A percentile compares a stretch with the other conserved stretches of the same genome.
Evolutionary conservation across 2,329 filamentous ascomycete species (phyloP).

Genomic region (Tolypocladium tundrense): DNA sequence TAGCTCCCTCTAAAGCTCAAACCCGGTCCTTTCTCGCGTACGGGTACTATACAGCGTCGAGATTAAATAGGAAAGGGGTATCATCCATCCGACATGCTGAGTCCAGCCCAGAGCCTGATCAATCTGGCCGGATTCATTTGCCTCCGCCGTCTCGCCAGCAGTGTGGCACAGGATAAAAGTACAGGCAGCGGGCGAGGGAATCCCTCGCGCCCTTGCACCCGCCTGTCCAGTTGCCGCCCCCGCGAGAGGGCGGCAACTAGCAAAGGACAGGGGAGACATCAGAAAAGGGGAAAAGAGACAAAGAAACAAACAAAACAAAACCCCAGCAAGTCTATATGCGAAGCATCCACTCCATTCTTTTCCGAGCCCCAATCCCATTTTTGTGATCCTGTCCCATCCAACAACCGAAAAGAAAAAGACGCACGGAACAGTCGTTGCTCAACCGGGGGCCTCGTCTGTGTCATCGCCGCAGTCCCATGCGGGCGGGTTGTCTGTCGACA

Average conservation of each 20-base stretch:
- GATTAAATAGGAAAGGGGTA: slow-evolving; percentile 14
- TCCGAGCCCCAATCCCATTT: slow-evolving; percentile 1
- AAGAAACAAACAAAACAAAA: neutral
- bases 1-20: neutral
- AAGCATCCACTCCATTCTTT: slow-evolving; percentile 4
- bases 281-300: neutral
- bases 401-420: slow-evolving; percentile 3
- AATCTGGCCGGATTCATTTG: slow-evolving; percentile 10
- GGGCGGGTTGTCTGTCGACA: slow-evolving; percentile 1
- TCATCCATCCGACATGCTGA: slow-evolving; percentile 20
- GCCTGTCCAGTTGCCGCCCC: neutral
- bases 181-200: neutral
- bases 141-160: slow-evolving; percentile 9
- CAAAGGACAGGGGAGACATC: slow-evolving; percentile 2
- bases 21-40: neutral
- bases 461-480: neutral
- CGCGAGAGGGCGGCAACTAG: neutral
- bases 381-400: slow-evolving; percentile 8
- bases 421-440: slow-evolving; percentile 1
- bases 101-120: slow-evolving; percentile 18
- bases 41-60: slow-evolving; percentile 17
- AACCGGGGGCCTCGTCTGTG: neutral
- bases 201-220: neutral
- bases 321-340: slow-evolving; percentile 6
- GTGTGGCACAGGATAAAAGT: slow-evolving; percentile 16